Evolutionary conservation across 257 asterid genomes (phyloP), one percentile per base, ranked within the genome.

Genomic region (Ocimum tenuiflorum): DNA sequence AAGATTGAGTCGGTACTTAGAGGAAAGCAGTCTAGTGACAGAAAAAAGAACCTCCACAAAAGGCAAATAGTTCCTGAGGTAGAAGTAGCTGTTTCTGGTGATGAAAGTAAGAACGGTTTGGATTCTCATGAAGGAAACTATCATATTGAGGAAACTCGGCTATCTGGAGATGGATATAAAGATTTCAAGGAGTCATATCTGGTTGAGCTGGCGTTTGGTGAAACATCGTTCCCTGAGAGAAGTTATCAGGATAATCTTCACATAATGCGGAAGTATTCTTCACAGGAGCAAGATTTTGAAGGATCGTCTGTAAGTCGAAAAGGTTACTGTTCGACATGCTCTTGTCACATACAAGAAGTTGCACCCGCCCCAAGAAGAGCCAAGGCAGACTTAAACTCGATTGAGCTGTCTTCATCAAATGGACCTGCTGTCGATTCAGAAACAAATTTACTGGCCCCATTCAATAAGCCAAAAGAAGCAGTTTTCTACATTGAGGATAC

Each of bases 191-290:
- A 75, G 18, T 49, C 64, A 12, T 71, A 24, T 49, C 65, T 74
- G 22, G 27, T 78, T 48, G 80, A 83, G 48, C 63, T 77, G 17
- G 82, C 79, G 31, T 80, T 75, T 70, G 86, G 83, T 9, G 95
- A 82, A 68, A 65, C 63, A 3, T 84, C 89, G 5, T 83, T 72
- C 47, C 86, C 82, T 1, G 89, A 78, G 66, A 73, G 81, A 65
- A 79, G 84, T 74, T 79, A 80, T 52, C 45, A 43, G 63, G 88
- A 82, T 63, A 78, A 56, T 75, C 74, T 70, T 6, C 57, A 68
- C 36, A 55, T 70, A 33, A 11, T 67, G 54, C 70, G 72, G 29
- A 78, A 71, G 36, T 79, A 79, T 73, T 73, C 76, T 38, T 8
- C 33, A 1, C 43, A 35, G 57, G 73, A 68, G 61, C 79, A 72